Percentiles rank a stretch among this genome's conserved stretches.
phyloP scores from a whole-genome alignment of 1,284 basidiomycete genomes.

The Cryptococcus sp. region DNA sequence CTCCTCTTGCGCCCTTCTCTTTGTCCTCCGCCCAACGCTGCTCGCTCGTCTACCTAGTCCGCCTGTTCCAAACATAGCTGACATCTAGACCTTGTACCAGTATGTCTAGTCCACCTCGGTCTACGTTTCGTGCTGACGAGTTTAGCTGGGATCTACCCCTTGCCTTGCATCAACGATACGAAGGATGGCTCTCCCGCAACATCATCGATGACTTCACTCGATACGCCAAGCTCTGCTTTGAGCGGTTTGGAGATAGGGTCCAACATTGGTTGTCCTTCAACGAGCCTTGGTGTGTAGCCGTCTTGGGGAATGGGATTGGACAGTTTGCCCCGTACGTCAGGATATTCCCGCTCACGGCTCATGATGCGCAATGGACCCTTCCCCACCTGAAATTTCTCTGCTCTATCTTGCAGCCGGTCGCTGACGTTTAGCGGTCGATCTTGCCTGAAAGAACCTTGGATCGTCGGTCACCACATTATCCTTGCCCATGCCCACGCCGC shows the following conservation, averaged over 20 bases:
- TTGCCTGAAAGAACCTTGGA: conserved; percentile 64
- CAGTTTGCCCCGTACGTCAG: conserved; percentile 20
- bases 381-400: too few relatives aligned
- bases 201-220: conserved; percentile 59
- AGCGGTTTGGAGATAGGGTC: conserved; percentile 66
- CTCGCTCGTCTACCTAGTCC: too few relatives aligned
- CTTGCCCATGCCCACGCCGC: conserved; percentile 63
- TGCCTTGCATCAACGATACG: conserved; percentile 62
- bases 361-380: conserved; percentile 17
- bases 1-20: too few relatives aligned
- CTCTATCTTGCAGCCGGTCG: too few relatives aligned
- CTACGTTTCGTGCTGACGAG: not conserved
- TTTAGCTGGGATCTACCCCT: conserved; percentile 66
- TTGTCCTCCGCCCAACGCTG: too few relatives aligned
- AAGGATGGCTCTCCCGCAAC: conserved; percentile 58
- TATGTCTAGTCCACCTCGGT: conserved; percentile 2
- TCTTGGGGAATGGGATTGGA: conserved; percentile 53
- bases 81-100: conserved; percentile 62
- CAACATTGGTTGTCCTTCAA: conserved; percentile 64
- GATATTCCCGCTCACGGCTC: not conserved
- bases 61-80: conserved; percentile 6
- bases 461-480: conserved; percentile 63
- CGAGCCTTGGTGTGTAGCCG: conserved; percentile 68
- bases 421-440: conserved; percentile 45
- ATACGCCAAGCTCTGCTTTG: conserved; percentile 66